phyloP scores from a whole-genome alignment of 768 basidiomycete genomes.

The Amanita rimosa region DNA sequence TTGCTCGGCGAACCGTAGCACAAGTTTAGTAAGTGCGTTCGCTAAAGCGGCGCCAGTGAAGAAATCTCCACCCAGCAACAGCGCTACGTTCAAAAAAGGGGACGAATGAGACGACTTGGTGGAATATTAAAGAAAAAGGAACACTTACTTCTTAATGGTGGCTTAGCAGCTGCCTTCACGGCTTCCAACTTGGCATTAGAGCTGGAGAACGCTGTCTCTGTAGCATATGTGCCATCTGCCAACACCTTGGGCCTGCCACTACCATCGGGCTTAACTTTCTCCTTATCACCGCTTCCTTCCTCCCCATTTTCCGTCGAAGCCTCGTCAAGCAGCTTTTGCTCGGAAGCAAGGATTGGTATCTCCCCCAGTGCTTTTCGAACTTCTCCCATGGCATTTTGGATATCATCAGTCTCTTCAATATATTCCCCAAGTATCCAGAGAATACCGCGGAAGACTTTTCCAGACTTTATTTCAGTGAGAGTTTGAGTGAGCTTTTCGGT shows the following conservation, averaged over 20 bases:
- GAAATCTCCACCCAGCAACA: conserved; percentile 93
- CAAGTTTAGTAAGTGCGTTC: conserved; percentile 81
- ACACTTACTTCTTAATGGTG: conserved; percentile 68
- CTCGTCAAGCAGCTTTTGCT: conserved; percentile 75
- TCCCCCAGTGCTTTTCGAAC: conserved; percentile 85
- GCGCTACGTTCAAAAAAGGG: conserved; percentile 28
- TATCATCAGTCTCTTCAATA: conserved; percentile 53
- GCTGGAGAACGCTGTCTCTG: conserved; percentile 81
- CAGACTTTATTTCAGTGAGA: conserved; percentile 82
- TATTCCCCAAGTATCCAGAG: conserved; percentile 99
- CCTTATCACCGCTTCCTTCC: conserved; percentile 35
- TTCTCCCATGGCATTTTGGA: conserved; percentile 63
- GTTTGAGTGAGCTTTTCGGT: conserved; percentile 77
- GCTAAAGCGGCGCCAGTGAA: conserved; percentile 93
- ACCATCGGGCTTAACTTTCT: conserved; percentile 31
- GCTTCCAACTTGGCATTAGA: conserved; percentile 58
- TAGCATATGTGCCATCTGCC: conserved; percentile 96
- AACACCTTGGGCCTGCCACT: conserved; percentile 65
- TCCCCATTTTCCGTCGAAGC: conserved; percentile 31
- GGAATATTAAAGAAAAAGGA: not conserved
- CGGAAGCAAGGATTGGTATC: conserved; percentile 92
- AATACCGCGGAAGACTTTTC: conserved; percentile 93
- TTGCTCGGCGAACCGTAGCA: conserved; percentile 63
- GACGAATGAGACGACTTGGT: not conserved
- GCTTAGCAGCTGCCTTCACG: conserved; percentile 80